Percentiles rank a stretch among this genome's conserved stretches.
These are phyloP conservation scores for Bipolaris cookei DNA, from an alignment of 2,329 filamentous ascomycete species.

Conservation along the genomic window DNA sequence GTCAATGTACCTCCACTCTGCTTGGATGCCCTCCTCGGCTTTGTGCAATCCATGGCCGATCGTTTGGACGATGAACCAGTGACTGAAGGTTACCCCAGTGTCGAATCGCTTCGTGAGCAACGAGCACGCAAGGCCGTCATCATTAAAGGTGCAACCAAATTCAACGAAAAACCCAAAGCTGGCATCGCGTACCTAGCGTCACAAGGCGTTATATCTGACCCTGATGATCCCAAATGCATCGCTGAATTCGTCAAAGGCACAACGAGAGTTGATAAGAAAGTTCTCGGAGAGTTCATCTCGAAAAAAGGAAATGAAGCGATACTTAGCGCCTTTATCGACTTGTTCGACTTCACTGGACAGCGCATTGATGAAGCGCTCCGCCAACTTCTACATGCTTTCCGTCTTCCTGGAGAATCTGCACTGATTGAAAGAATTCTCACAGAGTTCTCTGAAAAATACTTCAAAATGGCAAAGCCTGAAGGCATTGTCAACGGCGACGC, in stretches of 20 bases:
- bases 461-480: slow-evolving; percentile 69
- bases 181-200: slow-evolving; percentile 85
- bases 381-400: slow-evolving; percentile 86
- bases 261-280: slow-evolving; percentile 84
- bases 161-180: slow-evolving; percentile 92
- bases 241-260: slow-evolving; percentile 90
- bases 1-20: slow-evolving; percentile 96
- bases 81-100: slow-evolving; percentile 70
- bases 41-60: slow-evolving; percentile 90
- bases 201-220: slow-evolving; percentile 82
- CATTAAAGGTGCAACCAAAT: slow-evolving; percentile 84
- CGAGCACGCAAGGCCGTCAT: slow-evolving; percentile 85
- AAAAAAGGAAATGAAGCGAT: slow-evolving; percentile 89
- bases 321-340: slow-evolving; percentile 79
- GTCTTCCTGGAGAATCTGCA: slow-evolving; percentile 88
- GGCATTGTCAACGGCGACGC: slow-evolving; percentile 85
- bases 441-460: slow-evolving; percentile 86
- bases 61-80: slow-evolving; percentile 74
- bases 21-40: slow-evolving; percentile 87
- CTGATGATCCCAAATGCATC: slow-evolving; percentile 75
- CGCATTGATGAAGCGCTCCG: slow-evolving; percentile 89
- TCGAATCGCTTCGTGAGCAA: slow-evolving; percentile 69
- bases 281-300: slow-evolving; percentile 90
- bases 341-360: slow-evolving; percentile 88
- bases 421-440: slow-evolving; percentile 93